phyloP scores from a whole-genome alignment of 1,139 yeast genomes.

The Saccharomyces hybrid region DNA sequence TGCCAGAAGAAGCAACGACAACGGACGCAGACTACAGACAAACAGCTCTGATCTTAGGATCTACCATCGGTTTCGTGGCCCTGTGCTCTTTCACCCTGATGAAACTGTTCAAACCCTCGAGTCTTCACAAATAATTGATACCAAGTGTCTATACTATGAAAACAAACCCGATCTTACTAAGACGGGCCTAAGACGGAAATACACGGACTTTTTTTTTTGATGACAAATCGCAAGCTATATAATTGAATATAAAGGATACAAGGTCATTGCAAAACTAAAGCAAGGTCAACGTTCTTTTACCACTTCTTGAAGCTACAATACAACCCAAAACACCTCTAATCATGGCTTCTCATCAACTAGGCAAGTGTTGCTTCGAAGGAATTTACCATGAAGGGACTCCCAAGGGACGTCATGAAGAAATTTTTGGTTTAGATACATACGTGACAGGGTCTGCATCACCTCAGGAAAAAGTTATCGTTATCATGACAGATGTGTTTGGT shows the following conservation, averaged over 20 bases:
- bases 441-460: slow-evolving; percentile 41
- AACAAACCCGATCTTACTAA: too few species aligned
- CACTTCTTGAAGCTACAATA: not conserved
- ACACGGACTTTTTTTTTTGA: not conserved
- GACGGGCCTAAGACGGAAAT: not conserved
- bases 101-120: slow-evolving; percentile 15
- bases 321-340: not conserved
- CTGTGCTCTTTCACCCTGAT: slow-evolving; percentile 21
- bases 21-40: slow-evolving; percentile 38
- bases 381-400: slow-evolving; percentile 47
- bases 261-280: too few species aligned
- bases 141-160: not conserved
- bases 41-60: slow-evolving; percentile 51
- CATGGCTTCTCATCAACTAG: slow-evolving; percentile 51
- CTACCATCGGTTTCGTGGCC: slow-evolving; percentile 50
- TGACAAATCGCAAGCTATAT: too few species aligned
- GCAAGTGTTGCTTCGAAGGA: slow-evolving; percentile 41
- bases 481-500: slow-evolving; percentile 68
- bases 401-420: slow-evolving; percentile 37
- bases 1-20: slow-evolving; percentile 59
- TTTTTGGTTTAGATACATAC: slow-evolving; percentile 50
- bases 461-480: slow-evolving; percentile 44
- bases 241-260: too few species aligned
- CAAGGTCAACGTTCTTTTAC: too few species aligned
- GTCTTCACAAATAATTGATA: slow-evolving; percentile 1